Percentiles rank a stretch among this genome's conserved stretches.
phyloP scores from a whole-genome alignment of 1,284 basidiomycete genomes.

The Paramarasmius palmivorus region DNA sequence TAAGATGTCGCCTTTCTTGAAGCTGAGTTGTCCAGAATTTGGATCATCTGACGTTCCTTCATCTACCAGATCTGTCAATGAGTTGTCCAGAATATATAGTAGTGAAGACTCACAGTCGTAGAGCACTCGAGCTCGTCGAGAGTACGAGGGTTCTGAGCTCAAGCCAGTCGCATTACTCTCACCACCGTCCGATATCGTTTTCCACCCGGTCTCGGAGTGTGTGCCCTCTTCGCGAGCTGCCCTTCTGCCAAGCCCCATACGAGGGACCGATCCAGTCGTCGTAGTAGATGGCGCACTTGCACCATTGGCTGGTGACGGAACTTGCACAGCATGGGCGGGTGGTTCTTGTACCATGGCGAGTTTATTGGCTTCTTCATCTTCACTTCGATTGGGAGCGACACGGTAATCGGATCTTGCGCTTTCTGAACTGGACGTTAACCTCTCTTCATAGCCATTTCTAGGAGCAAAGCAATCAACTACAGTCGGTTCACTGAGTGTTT shows the following conservation, averaged over 20 bases:
- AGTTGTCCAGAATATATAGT: not conserved
- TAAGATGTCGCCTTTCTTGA: slow-evolving; percentile 11
- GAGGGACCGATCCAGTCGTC: too few species aligned
- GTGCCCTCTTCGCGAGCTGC: not conserved
- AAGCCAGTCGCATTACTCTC: slow-evolving; percentile 2
- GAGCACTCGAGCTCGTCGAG: slow-evolving; percentile 4
- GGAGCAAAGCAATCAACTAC: not conserved
- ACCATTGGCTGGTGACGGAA: too few species aligned
- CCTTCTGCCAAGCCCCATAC: too few species aligned
- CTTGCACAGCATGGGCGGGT: too few species aligned
- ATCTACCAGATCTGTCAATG: not conserved
- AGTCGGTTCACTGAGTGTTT: not conserved
- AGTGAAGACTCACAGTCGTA: slow-evolving; percentile 9
- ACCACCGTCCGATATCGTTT: not conserved
- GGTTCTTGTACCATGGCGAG: too few species aligned
- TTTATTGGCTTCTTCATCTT: too few species aligned
- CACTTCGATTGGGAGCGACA: too few species aligned
- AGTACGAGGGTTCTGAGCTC: slow-evolving; percentile 9
- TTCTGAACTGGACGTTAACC: too few species aligned
- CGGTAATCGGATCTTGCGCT: too few species aligned
- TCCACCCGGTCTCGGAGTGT: not conserved
- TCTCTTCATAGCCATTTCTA: not conserved
- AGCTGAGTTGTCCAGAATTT: slow-evolving; percentile 7
- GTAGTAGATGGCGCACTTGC: too few species aligned
- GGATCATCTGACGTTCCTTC: not conserved